Evolutionary conservation across 2,329 filamentous ascomycete genomes (phyloP).

Genomic region (Ceratocystis cubensis): DNA sequence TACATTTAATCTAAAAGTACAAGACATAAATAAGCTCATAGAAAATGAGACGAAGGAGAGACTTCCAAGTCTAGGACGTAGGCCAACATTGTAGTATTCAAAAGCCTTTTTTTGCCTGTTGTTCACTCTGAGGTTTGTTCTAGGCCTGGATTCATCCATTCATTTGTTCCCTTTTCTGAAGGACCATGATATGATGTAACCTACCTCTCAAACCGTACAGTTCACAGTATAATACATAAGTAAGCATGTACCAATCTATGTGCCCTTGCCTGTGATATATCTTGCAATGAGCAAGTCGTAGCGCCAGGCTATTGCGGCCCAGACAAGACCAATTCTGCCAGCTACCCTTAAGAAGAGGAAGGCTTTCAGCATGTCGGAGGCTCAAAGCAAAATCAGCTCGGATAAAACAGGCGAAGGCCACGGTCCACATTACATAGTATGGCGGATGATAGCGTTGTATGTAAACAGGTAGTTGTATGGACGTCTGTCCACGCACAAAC

Average conservation of each 20-base stretch:
- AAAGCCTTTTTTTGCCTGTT: not conserved
- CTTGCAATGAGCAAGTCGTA: no score
- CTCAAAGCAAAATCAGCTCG: no score
- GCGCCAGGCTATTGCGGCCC: no score
- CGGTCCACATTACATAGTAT: no score
- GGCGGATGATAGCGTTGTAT: not conserved
- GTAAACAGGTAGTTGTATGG: not conserved
- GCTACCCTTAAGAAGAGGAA: no score
- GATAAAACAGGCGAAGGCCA: not conserved
- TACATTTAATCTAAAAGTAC: not conserved
- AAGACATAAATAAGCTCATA: slow-evolving; percentile 9
- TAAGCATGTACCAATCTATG: not conserved
- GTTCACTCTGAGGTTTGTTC: not conserved
- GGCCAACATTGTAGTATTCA: not conserved
- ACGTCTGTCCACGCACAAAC: not conserved
- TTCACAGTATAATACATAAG: not conserved
- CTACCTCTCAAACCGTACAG: not conserved
- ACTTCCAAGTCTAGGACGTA: not conserved
- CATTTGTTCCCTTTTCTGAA: not conserved
- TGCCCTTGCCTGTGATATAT: not conserved
- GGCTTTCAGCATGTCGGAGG: no score
- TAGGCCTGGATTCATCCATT: not conserved
- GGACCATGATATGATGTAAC: not conserved
- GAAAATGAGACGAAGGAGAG: not conserved
- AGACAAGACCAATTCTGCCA: no score